Evolutionary conservation across 768 basidiomycete species (phyloP).

Genomic region (Cystobasidiopsis lactophilus): DNA sequence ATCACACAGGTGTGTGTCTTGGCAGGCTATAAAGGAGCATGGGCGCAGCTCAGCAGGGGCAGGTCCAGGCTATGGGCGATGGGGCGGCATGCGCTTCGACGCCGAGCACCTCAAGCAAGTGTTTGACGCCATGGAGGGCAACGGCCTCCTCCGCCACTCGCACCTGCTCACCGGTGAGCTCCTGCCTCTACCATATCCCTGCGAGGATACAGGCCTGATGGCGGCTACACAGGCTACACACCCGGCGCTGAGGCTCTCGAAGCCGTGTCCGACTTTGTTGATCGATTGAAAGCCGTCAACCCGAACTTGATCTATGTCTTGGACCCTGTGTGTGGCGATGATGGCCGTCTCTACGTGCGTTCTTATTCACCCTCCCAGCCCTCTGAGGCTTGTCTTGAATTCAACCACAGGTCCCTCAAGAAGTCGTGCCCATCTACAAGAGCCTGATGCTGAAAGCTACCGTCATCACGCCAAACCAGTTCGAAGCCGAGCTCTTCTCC

Average conservation of each 20-base stretch:
- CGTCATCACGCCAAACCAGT: constrained; percentile 94
- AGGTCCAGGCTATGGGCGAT: constrained; percentile 50
- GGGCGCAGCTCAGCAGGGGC: too few species aligned
- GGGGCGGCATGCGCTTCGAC: constrained; percentile 55
- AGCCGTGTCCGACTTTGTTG: constrained; percentile 41
- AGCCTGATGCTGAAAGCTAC: constrained; percentile 50
- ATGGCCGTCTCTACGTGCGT: constrained; percentile 60
- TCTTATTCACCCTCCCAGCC: neutral
- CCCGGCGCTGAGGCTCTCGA: constrained; percentile 57
- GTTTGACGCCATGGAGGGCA: constrained; percentile 46
- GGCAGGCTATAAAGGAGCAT: neutral
- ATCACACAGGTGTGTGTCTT: constrained; percentile 63
- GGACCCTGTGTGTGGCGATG: constrained; percentile 89
- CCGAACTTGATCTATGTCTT: constrained; percentile 59
- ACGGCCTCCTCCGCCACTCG: constrained; percentile 48
- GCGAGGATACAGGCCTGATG: neutral
- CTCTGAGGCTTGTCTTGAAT: neutral
- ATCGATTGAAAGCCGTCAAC: constrained; percentile 36
- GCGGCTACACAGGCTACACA: constrained; percentile 41
- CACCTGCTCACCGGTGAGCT: constrained; percentile 55
- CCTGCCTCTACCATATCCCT: neutral
- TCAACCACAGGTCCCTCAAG: constrained; percentile 30
- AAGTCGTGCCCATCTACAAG: constrained; percentile 70
- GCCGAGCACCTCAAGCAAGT: constrained; percentile 54
- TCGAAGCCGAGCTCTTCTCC: constrained; percentile 82